Base-by-base conservation (phyloP, 352 stramenopile genomes). In the Pythium guiyangense region DNA sequence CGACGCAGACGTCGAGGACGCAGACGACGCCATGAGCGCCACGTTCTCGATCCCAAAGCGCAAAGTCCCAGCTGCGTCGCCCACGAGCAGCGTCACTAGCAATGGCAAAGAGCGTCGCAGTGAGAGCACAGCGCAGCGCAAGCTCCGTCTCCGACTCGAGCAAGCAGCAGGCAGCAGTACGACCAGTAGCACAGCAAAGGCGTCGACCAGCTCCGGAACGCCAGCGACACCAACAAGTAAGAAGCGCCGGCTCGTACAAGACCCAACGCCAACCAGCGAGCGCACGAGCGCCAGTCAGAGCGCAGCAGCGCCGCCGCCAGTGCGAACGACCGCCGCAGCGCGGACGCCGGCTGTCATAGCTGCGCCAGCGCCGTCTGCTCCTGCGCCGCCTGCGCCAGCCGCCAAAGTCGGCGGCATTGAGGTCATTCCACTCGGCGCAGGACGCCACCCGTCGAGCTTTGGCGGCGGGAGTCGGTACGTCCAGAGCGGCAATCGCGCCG, bases 391-490 rank as follows among this genome's bases (percentile, higher is more conserved):
- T 25, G 31, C 34, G 2, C 22, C 57, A 17, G 47, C 20, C 15
- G 20, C 26, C 6, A 64, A 63, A n/a, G 59, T 55, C 14, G 18
- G 53, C n/a, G 59, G 59, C 40, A 74, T 86, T 35, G 74, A 82
- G 17, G 56, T 81, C 18, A 77, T 89, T 20, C 65, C 80, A 20
- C 57, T 89, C 5, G 80, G 80, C 3, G 65, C 74, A 27, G 53
- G 50, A 0, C 68, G 43, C 18, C 62, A 66, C 54, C 18, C 62
- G 40, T 48, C 47, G 26, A 73, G 51, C 37, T 57, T 70, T n/a
- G 44, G 57, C 5, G 44, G 59, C 14, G 80, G 80, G 27, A 79
- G 80, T 29, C 62, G 80, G 48, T 91, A 91, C 54, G 77, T 91
- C 18, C 74, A 84, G 39, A 89, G 77, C 31, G 78, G 78, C 42